Evolutionary conservation across 2,329 filamentous ascomycete genomes (phyloP), one percentile per base, ranked within the genome.

Genomic region (Rhinocladiella mackenziei): DNA sequence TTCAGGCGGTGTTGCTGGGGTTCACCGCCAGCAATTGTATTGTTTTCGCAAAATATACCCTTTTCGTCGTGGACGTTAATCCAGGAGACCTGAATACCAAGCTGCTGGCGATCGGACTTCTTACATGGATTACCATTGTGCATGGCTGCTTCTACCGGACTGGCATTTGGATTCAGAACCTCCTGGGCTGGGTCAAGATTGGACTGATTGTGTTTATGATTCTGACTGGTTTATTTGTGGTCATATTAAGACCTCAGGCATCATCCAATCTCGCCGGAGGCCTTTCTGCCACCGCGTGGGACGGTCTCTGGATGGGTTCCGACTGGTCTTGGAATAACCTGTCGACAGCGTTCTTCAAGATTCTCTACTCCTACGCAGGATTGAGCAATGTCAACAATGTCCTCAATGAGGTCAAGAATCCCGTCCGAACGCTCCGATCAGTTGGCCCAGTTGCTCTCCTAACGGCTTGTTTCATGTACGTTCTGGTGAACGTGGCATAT

Each of bases 1-100:
- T 80, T 1, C 76, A 84, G 42, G 79, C 77, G 0, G 73, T 85
- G 0, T 59, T 84, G 0, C 64, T 86, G 0, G 54, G 54, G 9
- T 84, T 85, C 44, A 84, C 81, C 0, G 80, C 80, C 0, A 82
- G 78, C 56, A 86, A 85, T 58, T 83, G 81, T 58, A 77, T 86
- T 39, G 74, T 85, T 0, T 84, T 84, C 53, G 79, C 78, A 39
- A 77, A 81, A 51, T 84, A 85, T 49, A 68, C 75, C 0, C 64
- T 83, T 1, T 83, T 81, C 53, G 79, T 78, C 0, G 63, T 78
- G 10, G 73, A 72, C 2, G 55, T 72, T 3, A 65, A 76, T 25
- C 69, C 75, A 0, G 72, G 68, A 1, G 76, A 78, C 34, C 52
- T 69, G 9, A 61, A 73, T 18, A 69, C 74, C 11, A 83, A 83